Conservation (phyloP, 768 basidiomycete genomes). For the Collybia sordida region DNA sequence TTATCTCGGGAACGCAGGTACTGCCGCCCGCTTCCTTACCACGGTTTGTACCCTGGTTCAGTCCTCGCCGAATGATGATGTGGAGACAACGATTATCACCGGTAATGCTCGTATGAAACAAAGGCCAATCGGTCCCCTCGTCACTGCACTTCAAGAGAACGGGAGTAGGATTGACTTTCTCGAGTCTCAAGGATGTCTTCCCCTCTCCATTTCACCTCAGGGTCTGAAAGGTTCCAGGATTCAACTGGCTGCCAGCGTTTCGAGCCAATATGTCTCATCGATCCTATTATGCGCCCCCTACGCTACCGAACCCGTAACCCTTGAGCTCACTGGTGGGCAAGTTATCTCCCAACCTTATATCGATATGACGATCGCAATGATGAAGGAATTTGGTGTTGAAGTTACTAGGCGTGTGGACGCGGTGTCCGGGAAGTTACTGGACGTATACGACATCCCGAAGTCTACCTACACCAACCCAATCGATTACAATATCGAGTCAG, state of each 20-base stretch:
- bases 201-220: conserved; percentile 79
- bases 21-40: conserved; percentile 95
- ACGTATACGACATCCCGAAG: conserved; percentile 88
- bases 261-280: conserved; percentile 97
- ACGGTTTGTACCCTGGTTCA: conserved; percentile 92
- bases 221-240: conserved; percentile 84
- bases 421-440: conserved; percentile 57
- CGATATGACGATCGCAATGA: conserved; percentile 99
- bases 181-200: conserved; percentile 83
- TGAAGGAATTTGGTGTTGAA: conserved; percentile 85
- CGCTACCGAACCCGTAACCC: conserved; percentile 75
- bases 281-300: conserved; percentile 97
- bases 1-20: conserved; percentile 97
- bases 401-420: conserved; percentile 68
- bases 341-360: conserved; percentile 99
- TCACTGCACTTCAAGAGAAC: conserved; percentile 83
- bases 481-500: conserved; percentile 88
- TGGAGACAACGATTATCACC: conserved; percentile 76
- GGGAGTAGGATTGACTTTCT: conserved; percentile 77
- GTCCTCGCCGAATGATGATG: conserved; percentile 31
- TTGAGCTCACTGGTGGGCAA: conserved; percentile 89
- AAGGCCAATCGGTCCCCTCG: conserved; percentile 93
- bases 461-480: conserved; percentile 75
- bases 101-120: conserved; percentile 99
- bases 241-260: conserved; percentile 89